Conservation (phyloP, 768 basidiomycete species). For the Erythrobasidium yunnanense region DNA sequence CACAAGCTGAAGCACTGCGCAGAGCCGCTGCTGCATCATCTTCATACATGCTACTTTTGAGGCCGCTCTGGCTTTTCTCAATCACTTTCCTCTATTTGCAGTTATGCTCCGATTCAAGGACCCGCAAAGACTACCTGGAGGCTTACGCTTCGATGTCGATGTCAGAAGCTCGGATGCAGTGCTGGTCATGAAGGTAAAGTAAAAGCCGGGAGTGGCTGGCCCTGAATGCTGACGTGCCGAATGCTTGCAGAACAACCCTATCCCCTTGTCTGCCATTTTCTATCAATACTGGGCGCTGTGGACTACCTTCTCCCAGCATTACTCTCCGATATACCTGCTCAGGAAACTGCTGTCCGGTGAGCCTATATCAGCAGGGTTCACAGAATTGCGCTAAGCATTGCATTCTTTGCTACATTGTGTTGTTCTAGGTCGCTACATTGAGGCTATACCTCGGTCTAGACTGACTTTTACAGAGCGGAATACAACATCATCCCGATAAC, state of each 20-base stretch:
- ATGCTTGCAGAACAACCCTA: slow-evolving; percentile 27
- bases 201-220: no score
- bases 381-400: slow-evolving; percentile 1
- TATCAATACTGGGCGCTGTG: slow-evolving; percentile 23
- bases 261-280: slow-evolving; percentile 25
- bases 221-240: no score
- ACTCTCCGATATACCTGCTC: slow-evolving; percentile 27
- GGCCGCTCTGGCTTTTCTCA: slow-evolving; percentile 63
- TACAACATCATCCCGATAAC: neutral
- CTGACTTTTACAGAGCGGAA: neutral
- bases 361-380: neutral
- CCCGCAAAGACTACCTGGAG: slow-evolving; percentile 69
- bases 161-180: neutral
- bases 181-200: slow-evolving; percentile 4
- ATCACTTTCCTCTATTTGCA: slow-evolving; percentile 84
- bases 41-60: slow-evolving; percentile 55
- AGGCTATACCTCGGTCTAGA: slow-evolving; percentile 21
- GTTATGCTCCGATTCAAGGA: slow-evolving; percentile 75
- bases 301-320: slow-evolving; percentile 21
- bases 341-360: slow-evolving; percentile 21
- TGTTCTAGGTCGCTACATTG: slow-evolving; percentile 19
- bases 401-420: neutral
- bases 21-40: slow-evolving; percentile 54
- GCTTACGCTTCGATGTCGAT: neutral
- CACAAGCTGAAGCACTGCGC: neutral